A percentile compares a stretch with the other conserved stretches of the same genome.
Evolutionary conservation across 257 asterid genomes (phyloP).

Genomic region (Fraxinus cuspidata): DNA sequence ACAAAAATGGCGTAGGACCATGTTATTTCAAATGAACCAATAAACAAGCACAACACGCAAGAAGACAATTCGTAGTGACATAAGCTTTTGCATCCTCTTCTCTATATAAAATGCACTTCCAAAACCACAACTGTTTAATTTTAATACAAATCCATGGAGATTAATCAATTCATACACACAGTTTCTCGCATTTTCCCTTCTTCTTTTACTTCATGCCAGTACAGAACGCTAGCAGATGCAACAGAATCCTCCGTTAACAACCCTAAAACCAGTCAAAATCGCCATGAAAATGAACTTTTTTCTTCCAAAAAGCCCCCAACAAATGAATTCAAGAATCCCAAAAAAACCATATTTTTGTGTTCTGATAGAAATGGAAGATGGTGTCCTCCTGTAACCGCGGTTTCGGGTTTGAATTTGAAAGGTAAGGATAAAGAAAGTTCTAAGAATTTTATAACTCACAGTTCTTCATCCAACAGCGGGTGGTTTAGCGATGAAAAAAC

Average conservation of each 20-base stretch:
- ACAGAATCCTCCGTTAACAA: conserved; percentile 39
- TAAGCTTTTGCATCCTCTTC: conserved; percentile 10
- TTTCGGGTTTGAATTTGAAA: not conserved
- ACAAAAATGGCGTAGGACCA: not conserved
- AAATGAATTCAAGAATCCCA: not conserved
- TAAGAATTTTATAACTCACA: conserved; percentile 5
- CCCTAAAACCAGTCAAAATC: conserved; percentile 27
- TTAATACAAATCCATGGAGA: conserved; percentile 41
- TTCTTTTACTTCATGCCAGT: conserved; percentile 59
- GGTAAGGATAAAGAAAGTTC: not conserved
- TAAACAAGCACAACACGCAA: not conserved
- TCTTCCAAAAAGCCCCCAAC: conserved; percentile 20
- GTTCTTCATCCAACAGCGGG: conserved; percentile 52
- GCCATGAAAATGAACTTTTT: conserved; percentile 11
- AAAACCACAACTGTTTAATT: not conserved
- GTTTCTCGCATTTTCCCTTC: conserved; percentile 64
- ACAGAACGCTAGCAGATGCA: conserved; percentile 42
- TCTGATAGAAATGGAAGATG: conserved; percentile 22
- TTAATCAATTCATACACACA: conserved; percentile 36
- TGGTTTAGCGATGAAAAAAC: conserved; percentile 47
- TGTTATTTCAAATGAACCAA: not conserved
- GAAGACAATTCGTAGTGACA: not conserved
- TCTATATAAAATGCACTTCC: conserved; percentile 20
- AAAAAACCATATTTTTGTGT: not conserved
- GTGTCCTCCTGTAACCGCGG: conserved; percentile 17